phyloP scores from a whole-genome alignment of 805 yeast species.

The Lachancea quebecensis region DNA sequence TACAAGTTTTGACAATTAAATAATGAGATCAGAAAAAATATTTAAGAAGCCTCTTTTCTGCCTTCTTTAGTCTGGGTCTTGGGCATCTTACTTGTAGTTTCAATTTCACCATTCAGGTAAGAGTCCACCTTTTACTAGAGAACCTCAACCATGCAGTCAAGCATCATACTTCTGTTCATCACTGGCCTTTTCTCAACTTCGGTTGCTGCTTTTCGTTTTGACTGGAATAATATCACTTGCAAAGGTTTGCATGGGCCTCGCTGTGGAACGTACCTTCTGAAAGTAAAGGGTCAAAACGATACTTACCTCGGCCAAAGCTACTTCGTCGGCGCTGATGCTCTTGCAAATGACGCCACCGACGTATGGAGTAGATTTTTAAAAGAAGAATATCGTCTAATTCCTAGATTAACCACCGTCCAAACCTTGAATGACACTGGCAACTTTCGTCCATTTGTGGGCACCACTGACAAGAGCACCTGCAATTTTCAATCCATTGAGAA shows the following conservation, averaged over 20 bases:
- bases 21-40: too few relatives aligned
- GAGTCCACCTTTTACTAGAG: neutral
- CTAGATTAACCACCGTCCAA: slow-evolving; percentile 13
- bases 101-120: neutral
- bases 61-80: too few relatives aligned
- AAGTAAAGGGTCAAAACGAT: slow-evolving; percentile 11
- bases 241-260: slow-evolving; percentile 12
- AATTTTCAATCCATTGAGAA: slow-evolving; percentile 11
- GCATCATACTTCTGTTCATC: neutral
- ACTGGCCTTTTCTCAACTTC: slow-evolving; percentile 2
- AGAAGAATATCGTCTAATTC: slow-evolving; percentile 10
- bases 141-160: neutral
- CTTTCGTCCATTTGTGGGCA: slow-evolving; percentile 10
- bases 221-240: slow-evolving; percentile 12
- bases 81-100: too few relatives aligned
- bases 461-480: slow-evolving; percentile 12
- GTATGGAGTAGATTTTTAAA: slow-evolving; percentile 12
- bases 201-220: slow-evolving; percentile 12
- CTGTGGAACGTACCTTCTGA: slow-evolving; percentile 13
- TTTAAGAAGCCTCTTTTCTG: too few relatives aligned
- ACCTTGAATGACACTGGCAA: slow-evolving; percentile 12
- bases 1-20: too few relatives aligned
- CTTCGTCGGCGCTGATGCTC: slow-evolving; percentile 14
- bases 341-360: slow-evolving; percentile 10
- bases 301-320: slow-evolving; percentile 11